Evolutionary conservation across 2,329 filamentous ascomycete genomes (phyloP), one percentile per base, ranked within the genome.

Genomic region (Thyridium curvatum): DNA sequence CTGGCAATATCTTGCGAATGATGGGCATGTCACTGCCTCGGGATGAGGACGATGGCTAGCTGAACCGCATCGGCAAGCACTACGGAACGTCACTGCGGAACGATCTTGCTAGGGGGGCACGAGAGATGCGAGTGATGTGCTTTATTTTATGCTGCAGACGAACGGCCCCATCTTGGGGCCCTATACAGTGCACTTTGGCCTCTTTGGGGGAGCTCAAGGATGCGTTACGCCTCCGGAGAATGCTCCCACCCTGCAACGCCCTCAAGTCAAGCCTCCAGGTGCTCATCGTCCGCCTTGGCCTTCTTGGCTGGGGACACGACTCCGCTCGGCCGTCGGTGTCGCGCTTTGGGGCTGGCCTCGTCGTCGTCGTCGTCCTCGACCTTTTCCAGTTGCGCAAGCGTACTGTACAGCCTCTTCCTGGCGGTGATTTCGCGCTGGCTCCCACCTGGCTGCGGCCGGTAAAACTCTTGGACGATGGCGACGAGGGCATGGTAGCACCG

Each of bases 21-120:
- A 84, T 97, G 82, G 89, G 89, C 1, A 69, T 96, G 47, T 73
- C 77, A 31, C 68, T 96, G 42, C 91, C 91, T 0, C 73, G 85
- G 43, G 88, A 94, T 52, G 87, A 91, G 43, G 80, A 75, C 18
- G 73, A 78, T 29, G 64, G 64, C 1, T 58, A 63, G 6, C 54
- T n/a, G n/a, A n/a, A n/a, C n/a, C n/a, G n/a, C n/a, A n/a, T n/a
- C n/a, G n/a, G n/a, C n/a, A n/a, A n/a, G n/a, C n/a, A n/a, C n/a
- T n/a, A n/a, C n/a, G n/a, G n/a, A n/a, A n/a, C n/a, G n/a, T n/a
- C n/a, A n/a, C n/a, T n/a, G n/a, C n/a, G n/a, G n/a, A n/a, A n/a
- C n/a, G n/a, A n/a, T n/a, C n/a, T n/a, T n/a, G n/a, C n/a, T n/a
- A n/a, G n/a, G n/a, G n/a, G n/a, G n/a, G n/a, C n/a, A n/a, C n/a